Evolutionary conservation across 176 grass and related monocot genomes (phyloP).

Genomic region (Triticum timopheevii): DNA sequence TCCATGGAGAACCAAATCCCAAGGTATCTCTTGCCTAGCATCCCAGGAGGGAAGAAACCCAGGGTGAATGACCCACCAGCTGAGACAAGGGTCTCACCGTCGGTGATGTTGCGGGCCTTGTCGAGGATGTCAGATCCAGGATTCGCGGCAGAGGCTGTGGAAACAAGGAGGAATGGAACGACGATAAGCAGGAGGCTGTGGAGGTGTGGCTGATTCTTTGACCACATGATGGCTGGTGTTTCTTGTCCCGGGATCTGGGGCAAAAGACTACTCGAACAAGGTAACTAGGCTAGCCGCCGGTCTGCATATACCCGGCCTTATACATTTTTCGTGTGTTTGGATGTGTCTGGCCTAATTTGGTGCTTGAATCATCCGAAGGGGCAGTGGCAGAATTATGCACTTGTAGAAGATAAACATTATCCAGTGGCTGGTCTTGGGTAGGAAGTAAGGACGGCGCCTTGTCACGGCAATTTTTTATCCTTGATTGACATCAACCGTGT

Average conservation of each 20-base stretch:
- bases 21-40: constrained; percentile 12
- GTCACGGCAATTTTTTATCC: too few species aligned
- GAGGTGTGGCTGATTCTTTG: background rate
- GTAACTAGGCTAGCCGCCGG: too few species aligned
- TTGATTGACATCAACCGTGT: too few species aligned
- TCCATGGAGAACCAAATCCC: constrained; percentile 45
- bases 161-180: background rate
- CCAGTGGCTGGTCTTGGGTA: too few species aligned
- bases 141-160: background rate
- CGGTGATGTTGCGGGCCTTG: constrained; percentile 29
- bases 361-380: too few species aligned
- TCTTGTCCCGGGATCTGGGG: background rate
- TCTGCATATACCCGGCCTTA: too few species aligned
- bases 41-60: constrained; percentile 32
- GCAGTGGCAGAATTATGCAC: too few species aligned
- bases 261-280: background rate
- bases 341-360: too few species aligned
- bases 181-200: background rate
- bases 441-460: too few species aligned
- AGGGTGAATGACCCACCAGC: constrained; percentile 27
- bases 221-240: background rate
- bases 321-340: too few species aligned
- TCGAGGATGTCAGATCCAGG: background rate
- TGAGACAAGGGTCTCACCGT: constrained; percentile 35
- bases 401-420: too few species aligned